A percentile compares a stretch with the other conserved stretches of the same genome.
Evolutionary conservation across 2,329 filamentous ascomycete genomes (phyloP).

Genomic region (Penicillium fuscoglaucum): DNA sequence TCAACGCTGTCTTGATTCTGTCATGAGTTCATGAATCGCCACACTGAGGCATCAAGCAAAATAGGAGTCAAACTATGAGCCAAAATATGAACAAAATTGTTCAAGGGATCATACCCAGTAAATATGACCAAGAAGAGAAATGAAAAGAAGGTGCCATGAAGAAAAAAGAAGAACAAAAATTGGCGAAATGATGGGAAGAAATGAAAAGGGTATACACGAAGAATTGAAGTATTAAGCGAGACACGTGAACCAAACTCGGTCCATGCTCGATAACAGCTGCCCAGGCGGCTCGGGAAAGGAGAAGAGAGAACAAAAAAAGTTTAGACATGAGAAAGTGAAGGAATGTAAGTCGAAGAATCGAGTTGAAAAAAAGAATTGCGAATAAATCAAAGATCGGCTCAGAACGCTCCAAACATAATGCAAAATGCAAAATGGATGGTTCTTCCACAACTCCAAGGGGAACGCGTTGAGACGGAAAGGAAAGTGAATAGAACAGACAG

Average conservation of each 20-base stretch:
- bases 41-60: conserved; percentile 1
- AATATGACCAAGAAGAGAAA: conserved; percentile 20
- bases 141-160: conserved; percentile 10
- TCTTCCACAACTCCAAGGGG: not conserved
- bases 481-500: not conserved
- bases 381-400: conserved; percentile 16
- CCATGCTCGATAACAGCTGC: conserved; percentile 25
- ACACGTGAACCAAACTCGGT: conserved; percentile 6
- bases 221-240: conserved; percentile 27
- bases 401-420: conserved; percentile 21
- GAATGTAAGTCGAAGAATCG: conserved; percentile 7
- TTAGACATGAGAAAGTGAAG: conserved; percentile 18
- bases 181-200: conserved; percentile 14
- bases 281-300: conserved; percentile 23
- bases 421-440: conserved; percentile 22
- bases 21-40: conserved; percentile 16
- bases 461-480: not conserved
- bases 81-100: conserved; percentile 6
- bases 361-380: conserved; percentile 11
- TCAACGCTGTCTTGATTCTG: conserved; percentile 17
- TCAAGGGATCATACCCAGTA: conserved; percentile 14
- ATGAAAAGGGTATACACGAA: conserved; percentile 26
- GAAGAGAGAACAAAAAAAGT: conserved; percentile 15
- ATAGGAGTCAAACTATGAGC: no score
- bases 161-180: conserved; percentile 15